A percentile compares a stretch with the other conserved stretches of the same genome.
Evolutionary conservation across 108 stramenopile species (phyloP).

Genomic region (Licmophora abbreviata): DNA sequence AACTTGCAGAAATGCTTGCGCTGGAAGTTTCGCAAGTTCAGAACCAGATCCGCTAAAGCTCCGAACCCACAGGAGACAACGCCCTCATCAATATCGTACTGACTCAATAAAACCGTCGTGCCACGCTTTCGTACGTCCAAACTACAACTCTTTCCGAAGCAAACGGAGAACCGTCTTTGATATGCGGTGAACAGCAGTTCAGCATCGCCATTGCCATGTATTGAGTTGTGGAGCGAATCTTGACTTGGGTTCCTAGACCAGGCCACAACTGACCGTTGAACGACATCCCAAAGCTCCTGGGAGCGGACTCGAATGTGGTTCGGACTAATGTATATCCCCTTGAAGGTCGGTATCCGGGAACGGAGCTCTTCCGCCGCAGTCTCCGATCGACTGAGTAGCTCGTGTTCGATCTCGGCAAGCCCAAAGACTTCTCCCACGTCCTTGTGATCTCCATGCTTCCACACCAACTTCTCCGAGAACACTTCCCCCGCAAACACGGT

Average conservation of each 20-base stretch:
- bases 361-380: constrained; percentile 34
- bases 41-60: constrained; percentile 25
- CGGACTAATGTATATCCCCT: constrained; percentile 63
- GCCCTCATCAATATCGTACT: constrained; percentile 10
- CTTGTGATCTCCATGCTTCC: constrained; percentile 75
- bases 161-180: background rate
- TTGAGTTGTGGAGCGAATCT: background rate
- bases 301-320: constrained; percentile 43
- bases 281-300: constrained; percentile 22
- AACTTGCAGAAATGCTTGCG: constrained; percentile 54
- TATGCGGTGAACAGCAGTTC: background rate
- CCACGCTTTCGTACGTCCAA: background rate
- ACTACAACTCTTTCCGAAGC: background rate
- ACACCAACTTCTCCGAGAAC: constrained; percentile 54
- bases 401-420: constrained; percentile 50
- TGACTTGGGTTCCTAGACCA: background rate
- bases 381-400: constrained; percentile 31
- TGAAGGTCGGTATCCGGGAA: constrained; percentile 50
- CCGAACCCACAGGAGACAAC: constrained; percentile 4
- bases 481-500: constrained; percentile 63
- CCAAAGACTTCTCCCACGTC: constrained; percentile 61
- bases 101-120: background rate
- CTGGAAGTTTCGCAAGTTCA: constrained; percentile 27
- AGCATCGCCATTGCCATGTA: background rate
- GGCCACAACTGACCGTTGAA: background rate